Evolutionary conservation across 805 yeast genomes (phyloP), one percentile per base, ranked within the genome.

Genomic region (Candida namnaoensis): DNA sequence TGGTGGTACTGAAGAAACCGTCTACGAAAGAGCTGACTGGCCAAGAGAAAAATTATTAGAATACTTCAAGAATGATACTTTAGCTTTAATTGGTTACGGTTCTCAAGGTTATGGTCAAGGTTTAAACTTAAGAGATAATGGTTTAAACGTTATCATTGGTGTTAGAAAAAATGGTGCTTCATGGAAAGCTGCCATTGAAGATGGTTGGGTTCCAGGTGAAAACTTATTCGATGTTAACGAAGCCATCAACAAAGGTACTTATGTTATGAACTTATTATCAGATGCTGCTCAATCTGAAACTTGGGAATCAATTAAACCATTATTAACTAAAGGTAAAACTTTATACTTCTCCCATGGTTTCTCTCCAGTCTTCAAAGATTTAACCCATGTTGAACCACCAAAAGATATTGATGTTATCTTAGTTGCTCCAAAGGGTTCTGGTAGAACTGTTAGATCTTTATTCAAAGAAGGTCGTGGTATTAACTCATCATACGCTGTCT

Each of bases 71-170:
- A 75, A 90, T 71, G 98, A 93, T 69, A 93, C 99, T 48, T 75
- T 93, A 64, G 98, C 99, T 55, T 73, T 93, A 63, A 90, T 93
- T 57, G 99, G 99, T 72, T 93, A 93, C 82, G 99, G 99, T 66
- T 91, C 99, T 54, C 99, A 93, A 76, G 99, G 99, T 78, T 91
- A 93, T 79, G 99, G 99, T 67, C 99, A 93, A 78, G 98, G 97
- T 72, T 81, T 93, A 60, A 93, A 93, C 88, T 75, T 95, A 76
- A 87, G 99, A 76, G 99, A 93, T 79, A 91, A 93, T 63, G 99
- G 99, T 71, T 71, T 93, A 64, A 91, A 91, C 69, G 99, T 91
- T 58, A 86, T 93, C 66, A 76, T 93, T 57, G 99, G 99, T 81
- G 99, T 93, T 61, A 82, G 99, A 73, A 88, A 93, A 79, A 71